Conservation (phyloP, 2,329 filamentous ascomycete genomes). For the Fusarium siculi region DNA sequence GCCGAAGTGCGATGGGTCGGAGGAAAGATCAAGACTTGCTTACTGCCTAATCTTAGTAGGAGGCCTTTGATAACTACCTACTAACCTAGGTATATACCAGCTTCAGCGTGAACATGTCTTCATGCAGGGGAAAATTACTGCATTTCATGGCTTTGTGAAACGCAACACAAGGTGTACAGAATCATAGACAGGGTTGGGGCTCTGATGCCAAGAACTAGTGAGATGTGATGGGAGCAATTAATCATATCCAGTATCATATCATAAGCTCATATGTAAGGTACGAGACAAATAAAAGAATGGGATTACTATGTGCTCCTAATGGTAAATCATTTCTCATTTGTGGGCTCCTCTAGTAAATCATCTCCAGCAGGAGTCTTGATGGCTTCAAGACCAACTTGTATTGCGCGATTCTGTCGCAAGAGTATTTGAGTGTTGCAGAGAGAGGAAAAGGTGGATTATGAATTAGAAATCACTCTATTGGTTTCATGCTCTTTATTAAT, state of each 20-base stretch:
- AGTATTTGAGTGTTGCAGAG: not conserved
- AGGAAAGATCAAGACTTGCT: conserved; percentile 15
- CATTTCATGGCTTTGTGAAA: not conserved
- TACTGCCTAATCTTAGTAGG: not conserved
- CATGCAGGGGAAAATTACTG: not conserved
- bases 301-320: not conserved
- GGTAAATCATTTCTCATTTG: not conserved
- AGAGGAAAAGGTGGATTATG: not conserved
- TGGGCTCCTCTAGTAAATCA: not conserved
- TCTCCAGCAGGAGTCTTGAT: not conserved
- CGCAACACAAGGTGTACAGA: not conserved
- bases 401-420: too few species aligned
- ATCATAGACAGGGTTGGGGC: not conserved
- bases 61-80: not conserved
- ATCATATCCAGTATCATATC: not conserved
- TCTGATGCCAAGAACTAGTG: not conserved
- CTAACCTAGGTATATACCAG: not conserved
- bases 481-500: not conserved
- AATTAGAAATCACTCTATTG: not conserved
- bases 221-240: not conserved
- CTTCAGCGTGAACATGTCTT: not conserved
- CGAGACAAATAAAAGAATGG: too few species aligned
- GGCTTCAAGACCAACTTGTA: not conserved
- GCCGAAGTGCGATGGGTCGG: conserved; percentile 27
- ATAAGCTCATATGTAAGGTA: not conserved